These are phyloP conservation scores for Solanum commersonii DNA, from an alignment of 257 asterid species.

Conservation along the genomic window DNA sequence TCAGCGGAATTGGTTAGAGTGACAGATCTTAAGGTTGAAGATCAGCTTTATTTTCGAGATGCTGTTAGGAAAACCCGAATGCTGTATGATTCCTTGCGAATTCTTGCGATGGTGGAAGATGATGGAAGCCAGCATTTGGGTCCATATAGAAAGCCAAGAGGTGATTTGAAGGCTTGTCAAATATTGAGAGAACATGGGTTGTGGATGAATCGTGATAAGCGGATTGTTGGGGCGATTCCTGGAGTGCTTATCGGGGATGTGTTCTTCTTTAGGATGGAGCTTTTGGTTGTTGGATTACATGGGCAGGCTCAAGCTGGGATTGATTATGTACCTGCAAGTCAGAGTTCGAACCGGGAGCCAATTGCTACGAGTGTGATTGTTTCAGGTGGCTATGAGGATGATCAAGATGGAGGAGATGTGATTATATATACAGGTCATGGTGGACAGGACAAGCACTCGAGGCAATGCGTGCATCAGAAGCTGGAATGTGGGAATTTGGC, in stretches of 20 bases:
- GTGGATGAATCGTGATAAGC: slow-evolving; percentile 73
- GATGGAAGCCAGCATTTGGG: slow-evolving; percentile 16
- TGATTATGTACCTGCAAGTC: slow-evolving; percentile 59
- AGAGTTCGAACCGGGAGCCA: slow-evolving; percentile 80
- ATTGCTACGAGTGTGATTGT: slow-evolving; percentile 84
- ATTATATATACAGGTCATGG: slow-evolving; percentile 93
- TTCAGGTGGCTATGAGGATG: slow-evolving; percentile 92
- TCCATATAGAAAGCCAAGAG: slow-evolving; percentile 28
- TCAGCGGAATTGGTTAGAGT: slow-evolving; percentile 77
- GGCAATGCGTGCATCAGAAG: slow-evolving; percentile 69
- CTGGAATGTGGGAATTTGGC: slow-evolving; percentile 82
- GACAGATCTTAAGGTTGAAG: slow-evolving; percentile 52
- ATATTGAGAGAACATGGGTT: slow-evolving; percentile 43
- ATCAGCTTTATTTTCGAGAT: slow-evolving; percentile 34
- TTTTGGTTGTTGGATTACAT: slow-evolving; percentile 75
- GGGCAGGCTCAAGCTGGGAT: slow-evolving; percentile 92
- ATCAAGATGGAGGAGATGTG: slow-evolving; percentile 72
- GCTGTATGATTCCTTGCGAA: slow-evolving; percentile 66
- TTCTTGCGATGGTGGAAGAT: slow-evolving; percentile 32
- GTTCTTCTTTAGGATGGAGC: slow-evolving; percentile 77
- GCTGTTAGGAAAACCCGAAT: slow-evolving; percentile 48
- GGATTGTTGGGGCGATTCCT: slow-evolving; percentile 74
- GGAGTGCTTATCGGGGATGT: slow-evolving; percentile 69
- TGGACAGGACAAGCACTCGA: slow-evolving; percentile 59
- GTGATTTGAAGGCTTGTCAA: slow-evolving; percentile 62